Base-by-base conservation (phyloP, 768 basidiomycete species). In the Clathrus columnatus region DNA sequence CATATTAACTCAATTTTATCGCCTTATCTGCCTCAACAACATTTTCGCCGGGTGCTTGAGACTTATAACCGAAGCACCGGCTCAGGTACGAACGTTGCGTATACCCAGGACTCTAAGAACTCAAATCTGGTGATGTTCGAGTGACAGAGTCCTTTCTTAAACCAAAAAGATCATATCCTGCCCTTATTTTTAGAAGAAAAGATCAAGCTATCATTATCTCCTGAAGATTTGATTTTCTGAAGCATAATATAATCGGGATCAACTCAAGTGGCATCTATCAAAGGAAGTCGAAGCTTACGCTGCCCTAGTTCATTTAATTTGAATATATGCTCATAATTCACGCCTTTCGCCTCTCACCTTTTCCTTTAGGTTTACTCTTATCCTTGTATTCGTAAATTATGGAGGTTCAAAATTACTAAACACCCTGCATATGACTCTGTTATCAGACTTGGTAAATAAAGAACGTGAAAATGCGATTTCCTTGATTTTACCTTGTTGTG, bases 401-500 rank as follows among this genome's bases (percentile, higher is more conserved):
- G 20, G 43, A 59, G 61, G 28, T 49, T 60, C 21, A 59, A 59
- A 42, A 57, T 61, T 6, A 43, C 55, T 8, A 32, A 36, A 7
- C 45, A 58, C 26, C 50, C 46, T 5, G 53, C 43, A 11, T 72
- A 68, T 45, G 21, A 61, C 10, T 36, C 41, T 1, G 58, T 74
- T 7, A 63, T 76, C 6, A 63, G 64, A 42, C 64, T 77, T 10
- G 74, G 69, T n/a, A n/a, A n/a, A n/a, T 5, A 64, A 57, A 48
- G 69, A 71, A 23, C 70, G 70, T 26, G 36, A 60, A 4, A 67
- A 67, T 1, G 70, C 70, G 0, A 64, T 78, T 11, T 64, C 76
- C 21, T 63, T 78, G 7, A 76, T 78, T 46, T 62, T 77, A 8
- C 77, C 72, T 6, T 76, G 75, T 58, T 75, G 74, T 58, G 68